Conservation (phyloP, 176 grass and related monocot genomes). For the Poa annua region DNA sequence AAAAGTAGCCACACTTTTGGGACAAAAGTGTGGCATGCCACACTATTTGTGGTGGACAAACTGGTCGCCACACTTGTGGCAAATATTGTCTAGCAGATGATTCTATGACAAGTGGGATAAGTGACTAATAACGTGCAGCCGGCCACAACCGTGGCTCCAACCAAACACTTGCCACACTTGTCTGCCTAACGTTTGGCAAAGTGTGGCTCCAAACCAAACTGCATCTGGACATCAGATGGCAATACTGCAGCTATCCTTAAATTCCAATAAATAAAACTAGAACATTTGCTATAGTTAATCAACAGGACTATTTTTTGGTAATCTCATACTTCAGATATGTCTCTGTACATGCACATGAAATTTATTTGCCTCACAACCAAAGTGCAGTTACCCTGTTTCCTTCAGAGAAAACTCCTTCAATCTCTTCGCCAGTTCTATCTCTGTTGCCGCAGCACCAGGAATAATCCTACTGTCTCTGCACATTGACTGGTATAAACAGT, state of each 20-base stretch:
- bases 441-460: constrained; percentile 87
- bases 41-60: too few species aligned
- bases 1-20: neutral
- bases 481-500: constrained; percentile 74
- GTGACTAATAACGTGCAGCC: too few species aligned
- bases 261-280: neutral
- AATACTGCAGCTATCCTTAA: constrained; percentile 12
- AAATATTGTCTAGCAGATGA: too few species aligned
- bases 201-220: neutral
- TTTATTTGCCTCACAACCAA: constrained; percentile 12
- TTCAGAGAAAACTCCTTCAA: constrained; percentile 91
- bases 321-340: neutral
- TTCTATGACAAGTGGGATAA: too few species aligned
- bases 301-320: neutral
- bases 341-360: neutral
- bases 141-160: too few species aligned
- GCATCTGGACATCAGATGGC: constrained; percentile 7
- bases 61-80: too few species aligned
- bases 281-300: constrained; percentile 13
- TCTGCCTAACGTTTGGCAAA: too few species aligned
- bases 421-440: constrained; percentile 87
- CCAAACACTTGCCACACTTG: too few species aligned
- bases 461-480: constrained; percentile 89
- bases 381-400: constrained; percentile 83
- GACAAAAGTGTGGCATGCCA: too few species aligned